These are phyloP conservation scores for Colletotrichum eremochloae DNA, from an alignment of 2,329 filamentous ascomycete genomes.

Conservation along the genomic window DNA sequence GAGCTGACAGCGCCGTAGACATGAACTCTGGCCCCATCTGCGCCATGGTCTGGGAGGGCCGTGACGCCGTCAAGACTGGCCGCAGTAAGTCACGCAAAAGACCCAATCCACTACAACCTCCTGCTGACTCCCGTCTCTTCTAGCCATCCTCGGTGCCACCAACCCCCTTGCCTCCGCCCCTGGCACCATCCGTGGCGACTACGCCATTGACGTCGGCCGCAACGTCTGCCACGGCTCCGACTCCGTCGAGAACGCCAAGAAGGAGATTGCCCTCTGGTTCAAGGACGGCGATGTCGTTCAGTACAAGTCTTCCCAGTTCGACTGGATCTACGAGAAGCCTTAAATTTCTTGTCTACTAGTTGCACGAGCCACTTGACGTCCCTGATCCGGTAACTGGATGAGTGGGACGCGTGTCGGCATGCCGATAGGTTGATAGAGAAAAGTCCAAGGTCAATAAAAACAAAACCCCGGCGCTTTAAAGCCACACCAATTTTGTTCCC, in stretches of 20 bases:
- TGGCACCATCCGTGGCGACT: constrained; percentile 98
- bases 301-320: constrained; percentile 87
- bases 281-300: constrained; percentile 84
- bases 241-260: constrained; percentile 98
- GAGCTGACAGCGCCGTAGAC: constrained; percentile 68
- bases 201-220: constrained; percentile 84
- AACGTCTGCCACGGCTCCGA: constrained; percentile 99
- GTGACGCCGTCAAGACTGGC: constrained; percentile 98
- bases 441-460: constrained; percentile 40
- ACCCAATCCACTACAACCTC: not conserved
- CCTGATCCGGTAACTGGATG: not conserved
- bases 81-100: constrained; percentile 71
- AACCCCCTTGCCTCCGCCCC: constrained; percentile 96
- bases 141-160: constrained; percentile 95
- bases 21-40: constrained; percentile 97
- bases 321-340: constrained; percentile 98
- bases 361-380: constrained; percentile 19
- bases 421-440: constrained; percentile 38
- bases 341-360: constrained; percentile 50
- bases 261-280: constrained; percentile 99
- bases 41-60: constrained; percentile 99
- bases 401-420: constrained; percentile 22
- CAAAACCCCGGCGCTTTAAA: constrained; percentile 26
- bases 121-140: constrained; percentile 43
- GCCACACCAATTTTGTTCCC: constrained; percentile 19